Evolutionary conservation across 163 green algal genomes (phyloP).

Genomic region (Volvox carteri): DNA sequence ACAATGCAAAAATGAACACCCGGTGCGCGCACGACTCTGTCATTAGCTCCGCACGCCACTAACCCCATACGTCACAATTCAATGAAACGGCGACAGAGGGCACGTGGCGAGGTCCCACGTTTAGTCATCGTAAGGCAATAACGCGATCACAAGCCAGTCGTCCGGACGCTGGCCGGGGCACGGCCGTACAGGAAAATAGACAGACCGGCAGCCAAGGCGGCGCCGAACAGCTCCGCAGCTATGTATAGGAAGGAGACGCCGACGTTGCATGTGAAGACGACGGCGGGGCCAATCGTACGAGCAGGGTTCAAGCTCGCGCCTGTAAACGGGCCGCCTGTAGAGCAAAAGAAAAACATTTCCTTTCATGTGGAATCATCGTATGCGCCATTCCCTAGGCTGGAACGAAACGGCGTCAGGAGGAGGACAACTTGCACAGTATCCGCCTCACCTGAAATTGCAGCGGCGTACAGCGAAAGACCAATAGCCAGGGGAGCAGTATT

Average conservation of each 20-base stretch:
- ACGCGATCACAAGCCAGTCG: constrained; percentile 7
- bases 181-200: constrained; percentile 82
- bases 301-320: constrained; percentile 86
- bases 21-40: too few relatives aligned
- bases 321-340: constrained; percentile 82
- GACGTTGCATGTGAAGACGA: constrained; percentile 79
- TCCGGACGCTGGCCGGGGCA: constrained; percentile 50
- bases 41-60: too few relatives aligned
- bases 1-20: too few relatives aligned
- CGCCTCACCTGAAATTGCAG: constrained; percentile 71
- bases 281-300: constrained; percentile 81
- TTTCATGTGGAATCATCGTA: too few relatives aligned
- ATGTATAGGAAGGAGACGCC: constrained; percentile 80
- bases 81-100: too few relatives aligned
- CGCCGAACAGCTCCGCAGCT: constrained; percentile 78
- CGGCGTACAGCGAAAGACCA: constrained; percentile 79
- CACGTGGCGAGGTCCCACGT: too few relatives aligned
- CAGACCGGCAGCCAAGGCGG: constrained; percentile 67
- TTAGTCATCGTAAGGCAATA: too few relatives aligned
- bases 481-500: constrained; percentile 85
- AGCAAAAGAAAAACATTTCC: not conserved
- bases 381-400: too few relatives aligned
- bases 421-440: not conserved
- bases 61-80: too few relatives aligned
- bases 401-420: too few relatives aligned